Evolutionary conservation across 306 rosid species (phyloP), one percentile per base, ranked within the genome.

Genomic region (Cercis canadensis): DNA sequence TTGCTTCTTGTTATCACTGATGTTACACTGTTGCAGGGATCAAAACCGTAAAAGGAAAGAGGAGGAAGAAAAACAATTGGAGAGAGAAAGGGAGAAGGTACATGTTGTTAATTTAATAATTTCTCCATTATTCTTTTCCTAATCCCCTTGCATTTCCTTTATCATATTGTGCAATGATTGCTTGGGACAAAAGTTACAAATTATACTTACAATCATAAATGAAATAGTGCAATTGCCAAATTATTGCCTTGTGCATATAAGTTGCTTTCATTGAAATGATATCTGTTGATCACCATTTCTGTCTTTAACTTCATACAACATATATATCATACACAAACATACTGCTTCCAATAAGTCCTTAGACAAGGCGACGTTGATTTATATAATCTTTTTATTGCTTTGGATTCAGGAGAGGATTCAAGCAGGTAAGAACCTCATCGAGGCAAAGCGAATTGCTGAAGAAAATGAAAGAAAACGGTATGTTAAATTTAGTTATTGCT

Each of bases 401-500:
- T 76, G 59, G 47, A 62, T 85, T 53, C 53, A 92, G 98, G 85
- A 82, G 78, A 86, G 92, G 87, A 88, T 86, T 78, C 82, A 68
- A 56, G 77, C 84, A 0, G 80, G 90, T 58, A 90, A 90, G 82
- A 83, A 84, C 65, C 85, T 90, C 37, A 60, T 58, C 11, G 87
- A 83, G 82, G 85, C 87, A 51, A 88, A 88, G 82, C 61, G 64
- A 68, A 65, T 61, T 40, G 82, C 84, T 0, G 88, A 88, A 85
- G 92, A 83, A 75, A 80, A 84, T 77, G 91, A 88, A 85, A 85
- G 91, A 77, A 80, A 85, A 70, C 82, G 91, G 96, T 90, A 62
- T 24, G 71, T 65, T 36, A 19, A 52, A 31, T 70, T 67, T 49
- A 18, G 8, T 59, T 16, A 56, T 59, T 68, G 62, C 31, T 78